Percentiles rank a stretch among this genome's conserved stretches.
These are phyloP conservation scores for Sanghuangporus baumii DNA, from an alignment of 1,284 basidiomycete genomes.

Conservation along the genomic window DNA sequence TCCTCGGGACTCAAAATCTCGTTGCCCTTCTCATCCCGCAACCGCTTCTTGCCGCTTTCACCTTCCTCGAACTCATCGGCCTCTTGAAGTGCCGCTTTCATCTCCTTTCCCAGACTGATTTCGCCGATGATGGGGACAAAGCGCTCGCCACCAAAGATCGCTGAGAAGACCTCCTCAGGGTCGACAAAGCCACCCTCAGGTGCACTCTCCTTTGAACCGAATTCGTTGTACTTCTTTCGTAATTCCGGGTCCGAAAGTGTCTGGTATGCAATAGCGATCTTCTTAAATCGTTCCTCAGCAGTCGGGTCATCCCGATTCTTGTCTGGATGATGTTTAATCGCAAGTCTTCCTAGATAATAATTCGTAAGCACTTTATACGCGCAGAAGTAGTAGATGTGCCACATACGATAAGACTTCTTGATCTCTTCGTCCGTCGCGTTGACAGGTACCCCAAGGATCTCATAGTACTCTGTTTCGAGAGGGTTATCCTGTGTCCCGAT, in stretches of 20 bases:
- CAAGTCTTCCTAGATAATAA: constrained; percentile 62
- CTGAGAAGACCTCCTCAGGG: constrained; percentile 88
- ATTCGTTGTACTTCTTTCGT: constrained; percentile 92
- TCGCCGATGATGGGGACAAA: constrained; percentile 82
- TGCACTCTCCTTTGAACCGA: constrained; percentile 73
- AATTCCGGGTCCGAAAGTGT: constrained; percentile 83
- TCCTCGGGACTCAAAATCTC: constrained; percentile 80
- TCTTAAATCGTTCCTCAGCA: constrained; percentile 87
- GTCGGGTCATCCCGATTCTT: constrained; percentile 93
- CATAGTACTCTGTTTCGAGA: constrained; percentile 86
- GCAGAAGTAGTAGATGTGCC: not conserved
- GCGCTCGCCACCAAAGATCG: constrained; percentile 86
- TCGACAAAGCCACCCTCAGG: constrained; percentile 73
- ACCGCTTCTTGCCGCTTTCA: constrained; percentile 30
- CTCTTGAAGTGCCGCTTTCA: constrained; percentile 97
- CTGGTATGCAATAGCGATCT: constrained; percentile 85
- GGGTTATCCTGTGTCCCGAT: constrained; percentile 87
- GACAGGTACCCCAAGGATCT: constrained; percentile 72
- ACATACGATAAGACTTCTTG: constrained; percentile 91
- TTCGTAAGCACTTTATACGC: not conserved
- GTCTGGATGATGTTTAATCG: constrained; percentile 89
- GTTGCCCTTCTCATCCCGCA: constrained; percentile 60
- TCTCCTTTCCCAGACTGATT: constrained; percentile 85
- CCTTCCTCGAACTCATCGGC: constrained; percentile 71
- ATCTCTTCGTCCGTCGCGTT: constrained; percentile 80